phyloP scores from a whole-genome alignment of 2,329 filamentous ascomycete genomes.

The Dothistroma pini region DNA sequence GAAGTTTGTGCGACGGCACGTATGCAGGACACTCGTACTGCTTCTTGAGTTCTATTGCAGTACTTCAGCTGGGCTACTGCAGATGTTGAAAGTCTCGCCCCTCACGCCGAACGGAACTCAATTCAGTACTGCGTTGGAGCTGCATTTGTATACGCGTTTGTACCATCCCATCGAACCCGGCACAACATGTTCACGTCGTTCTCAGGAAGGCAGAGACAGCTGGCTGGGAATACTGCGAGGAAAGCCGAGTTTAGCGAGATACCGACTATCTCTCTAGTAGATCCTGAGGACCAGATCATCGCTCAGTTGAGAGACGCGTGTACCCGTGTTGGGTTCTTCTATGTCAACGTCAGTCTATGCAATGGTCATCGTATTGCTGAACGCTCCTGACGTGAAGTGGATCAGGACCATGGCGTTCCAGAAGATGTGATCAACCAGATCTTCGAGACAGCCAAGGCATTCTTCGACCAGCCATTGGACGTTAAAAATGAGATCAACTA shows the following conservation, averaged over 20 bases:
- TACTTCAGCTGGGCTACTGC: not conserved
- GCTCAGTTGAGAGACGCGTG: slow-evolving; percentile 23
- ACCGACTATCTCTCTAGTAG: slow-evolving; percentile 22
- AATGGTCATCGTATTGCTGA: not conserved
- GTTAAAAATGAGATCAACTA: slow-evolving; percentile 57
- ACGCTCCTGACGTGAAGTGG: slow-evolving; percentile 39
- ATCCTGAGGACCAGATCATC: slow-evolving; percentile 16
- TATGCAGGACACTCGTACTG: not conserved
- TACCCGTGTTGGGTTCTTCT: slow-evolving; percentile 26
- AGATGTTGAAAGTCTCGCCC: not conserved
- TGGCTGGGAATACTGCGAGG: slow-evolving; percentile 20
- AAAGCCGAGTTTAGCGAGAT: slow-evolving; percentile 26
- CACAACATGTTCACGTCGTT: slow-evolving; percentile 18
- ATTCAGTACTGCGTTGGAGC: not conserved
- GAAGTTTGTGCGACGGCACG: not conserved
- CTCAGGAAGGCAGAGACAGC: slow-evolving; percentile 20
- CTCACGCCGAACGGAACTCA: not conserved
- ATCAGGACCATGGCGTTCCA: slow-evolving; percentile 69
- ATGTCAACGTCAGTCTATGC: slow-evolving; percentile 18
- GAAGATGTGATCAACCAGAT: slow-evolving; percentile 28
- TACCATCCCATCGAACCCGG: not conserved
- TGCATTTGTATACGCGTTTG: not conserved
- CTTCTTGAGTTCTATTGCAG: not conserved
- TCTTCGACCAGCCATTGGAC: slow-evolving; percentile 26
- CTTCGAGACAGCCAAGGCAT: slow-evolving; percentile 31